Base-by-base conservation (phyloP, 2,329 filamentous ascomycete species). In the Leptodontidium sp. region DNA sequence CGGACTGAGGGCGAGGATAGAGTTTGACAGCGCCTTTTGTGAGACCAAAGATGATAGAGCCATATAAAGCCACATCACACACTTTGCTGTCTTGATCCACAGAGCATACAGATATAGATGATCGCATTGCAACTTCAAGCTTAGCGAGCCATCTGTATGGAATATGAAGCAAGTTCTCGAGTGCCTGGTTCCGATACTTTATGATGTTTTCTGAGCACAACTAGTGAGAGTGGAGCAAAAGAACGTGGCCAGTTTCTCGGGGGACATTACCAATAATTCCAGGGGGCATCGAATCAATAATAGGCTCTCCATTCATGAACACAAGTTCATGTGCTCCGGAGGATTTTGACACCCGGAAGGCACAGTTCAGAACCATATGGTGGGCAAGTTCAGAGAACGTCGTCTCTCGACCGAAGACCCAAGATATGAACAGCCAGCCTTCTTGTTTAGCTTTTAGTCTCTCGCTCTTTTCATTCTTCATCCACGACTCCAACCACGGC, bases 351-450 rank as follows among this genome's bases (percentile, higher is more conserved):
- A 49, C 45, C 45, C 7, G 29, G 29, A 32, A 4, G 1, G 29
- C 6, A 49, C 7, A 8, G 45, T n/a, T n/a, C n/a, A n/a, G n/a
- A 9, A 62, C 59, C 57, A 69, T 64, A 15, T 29, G 49, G 14
- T 2, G 38, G 4, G 64, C 67, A 17, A 64, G 29, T 4, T 7
- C 17, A 15, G 50, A 7, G 40, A 70, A 68, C 3, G 43, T 45
- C 0, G 55, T 47, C 9, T 68, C 62, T 43, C 40, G 63, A 2
- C 64, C 64, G 55, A 70, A 72, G 3, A 58, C 67, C 66, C 65
- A 72, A 9, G 58, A 62, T 58, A 72, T 72, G n/a, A 67, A 71
- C 29, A 72, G 7, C 67, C 61, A 69, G 17, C 38, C 45, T 24
- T 65, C 63, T n/a, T 65, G 63, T 15, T 40, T 40, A 8, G 35